Percentiles rank a stretch among this genome's conserved stretches.
These are phyloP conservation scores for Phytophthora lateralis DNA, from an alignment of 352 stramenopile genomes.

Conservation along the genomic window DNA sequence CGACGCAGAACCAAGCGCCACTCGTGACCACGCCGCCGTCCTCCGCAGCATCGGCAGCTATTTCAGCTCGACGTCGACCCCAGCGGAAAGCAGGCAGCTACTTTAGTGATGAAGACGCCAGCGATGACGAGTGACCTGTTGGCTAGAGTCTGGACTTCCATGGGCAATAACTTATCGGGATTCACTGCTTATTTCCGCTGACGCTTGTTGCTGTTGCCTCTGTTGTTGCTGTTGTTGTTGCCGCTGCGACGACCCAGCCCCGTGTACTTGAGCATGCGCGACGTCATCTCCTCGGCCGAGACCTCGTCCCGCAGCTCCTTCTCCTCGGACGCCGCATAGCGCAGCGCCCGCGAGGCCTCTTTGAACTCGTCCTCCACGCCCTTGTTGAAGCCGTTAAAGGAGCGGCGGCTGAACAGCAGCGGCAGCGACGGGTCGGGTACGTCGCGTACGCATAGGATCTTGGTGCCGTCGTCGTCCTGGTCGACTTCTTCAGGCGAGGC, in stretches of 20 bases:
- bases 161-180: slow-evolving; percentile 39
- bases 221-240: slow-evolving; percentile 16
- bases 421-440: slow-evolving; percentile 76
- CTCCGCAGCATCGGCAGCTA: slow-evolving; percentile 18
- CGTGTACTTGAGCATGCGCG: slow-evolving; percentile 87
- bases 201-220: slow-evolving; percentile 50
- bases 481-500: slow-evolving; percentile 35
- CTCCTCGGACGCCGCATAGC: slow-evolving; percentile 68
- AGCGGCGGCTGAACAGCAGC: slow-evolving; percentile 77
- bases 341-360: slow-evolving; percentile 58
- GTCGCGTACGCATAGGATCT: slow-evolving; percentile 59
- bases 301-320: slow-evolving; percentile 80
- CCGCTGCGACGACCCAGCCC: slow-evolving; percentile 56
- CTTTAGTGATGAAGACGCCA: slow-evolving; percentile 83
- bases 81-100: slow-evolving; percentile 55
- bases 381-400: slow-evolving; percentile 85
- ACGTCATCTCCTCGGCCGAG: slow-evolving; percentile 82
- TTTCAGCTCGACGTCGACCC: slow-evolving; percentile 33
- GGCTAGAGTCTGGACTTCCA: neutral
- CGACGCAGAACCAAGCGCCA: neutral
- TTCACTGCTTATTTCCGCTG: slow-evolving; percentile 55
- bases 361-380: slow-evolving; percentile 82
- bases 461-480: slow-evolving; percentile 32
- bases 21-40: neutral
- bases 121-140: slow-evolving; percentile 47